Conservation (phyloP, 352 stramenopile species). For the Pythium phragmitis region DNA sequence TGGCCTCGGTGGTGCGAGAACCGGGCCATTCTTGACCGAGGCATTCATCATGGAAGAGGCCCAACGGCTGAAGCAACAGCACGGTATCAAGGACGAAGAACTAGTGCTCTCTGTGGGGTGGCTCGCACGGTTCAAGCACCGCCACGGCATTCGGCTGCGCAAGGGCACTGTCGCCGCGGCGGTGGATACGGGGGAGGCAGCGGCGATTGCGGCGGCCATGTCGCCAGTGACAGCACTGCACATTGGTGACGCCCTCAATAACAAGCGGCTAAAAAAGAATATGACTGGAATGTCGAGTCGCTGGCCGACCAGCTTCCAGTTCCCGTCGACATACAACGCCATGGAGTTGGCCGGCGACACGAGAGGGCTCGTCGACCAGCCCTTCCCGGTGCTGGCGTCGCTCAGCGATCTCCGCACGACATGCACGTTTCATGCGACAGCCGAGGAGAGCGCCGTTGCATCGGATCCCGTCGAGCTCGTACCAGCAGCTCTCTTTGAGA, state of each 20-base stretch:
- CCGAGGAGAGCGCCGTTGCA: neutral
- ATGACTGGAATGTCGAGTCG: neutral
- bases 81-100: slow-evolving; percentile 61
- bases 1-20: neutral
- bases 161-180: slow-evolving; percentile 27
- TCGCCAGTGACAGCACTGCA: neutral
- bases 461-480: slow-evolving; percentile 4
- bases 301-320: slow-evolving; percentile 7
- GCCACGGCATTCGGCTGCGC: slow-evolving; percentile 64
- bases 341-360: neutral
- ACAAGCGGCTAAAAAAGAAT: slow-evolving; percentile 12
- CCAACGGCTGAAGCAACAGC: slow-evolving; percentile 63
- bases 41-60: slow-evolving; percentile 75
- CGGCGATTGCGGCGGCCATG: neutral
- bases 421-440: slow-evolving; percentile 1
- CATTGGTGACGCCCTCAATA: neutral
- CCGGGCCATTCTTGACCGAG: slow-evolving; percentile 40
- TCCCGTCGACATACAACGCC: neutral
- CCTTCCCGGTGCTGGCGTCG: neutral
- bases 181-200: neutral
- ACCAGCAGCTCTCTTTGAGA: neutral
- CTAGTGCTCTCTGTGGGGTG: slow-evolving; percentile 73
- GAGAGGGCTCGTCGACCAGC: neutral
- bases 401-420: slow-evolving; percentile 3
- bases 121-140: slow-evolving; percentile 71